These are phyloP conservation scores for Haplosporangium sp. DNA, from an alignment of 371 early-diverging fungal species.

Conservation along the genomic window DNA sequence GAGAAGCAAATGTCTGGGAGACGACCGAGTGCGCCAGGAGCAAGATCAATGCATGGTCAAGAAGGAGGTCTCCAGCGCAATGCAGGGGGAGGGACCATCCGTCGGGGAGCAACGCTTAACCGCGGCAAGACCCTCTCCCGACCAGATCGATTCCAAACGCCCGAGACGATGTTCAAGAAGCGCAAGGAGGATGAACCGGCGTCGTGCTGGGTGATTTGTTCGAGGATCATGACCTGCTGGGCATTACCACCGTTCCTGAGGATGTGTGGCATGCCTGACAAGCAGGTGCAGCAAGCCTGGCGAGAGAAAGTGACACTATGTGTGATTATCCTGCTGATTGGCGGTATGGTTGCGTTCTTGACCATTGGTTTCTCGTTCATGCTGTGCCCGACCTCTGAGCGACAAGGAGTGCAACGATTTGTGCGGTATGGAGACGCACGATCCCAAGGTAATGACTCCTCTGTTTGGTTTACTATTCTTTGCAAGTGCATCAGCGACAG, in stretches of 20 bases:
- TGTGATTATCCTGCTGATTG: slow-evolving; percentile 74
- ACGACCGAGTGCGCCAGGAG: slow-evolving; percentile 20
- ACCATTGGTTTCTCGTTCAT: slow-evolving; percentile 69
- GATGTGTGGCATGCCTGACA: slow-evolving; percentile 38
- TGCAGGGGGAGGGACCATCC: slow-evolving; percentile 23
- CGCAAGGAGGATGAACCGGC: slow-evolving; percentile 65
- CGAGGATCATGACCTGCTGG: slow-evolving; percentile 83
- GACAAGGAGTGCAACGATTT: slow-evolving; percentile 42
- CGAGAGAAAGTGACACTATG: slow-evolving; percentile 92
- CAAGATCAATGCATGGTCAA: slow-evolving; percentile 24
- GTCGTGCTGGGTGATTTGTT: slow-evolving; percentile 83
- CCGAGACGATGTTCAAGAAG: slow-evolving; percentile 77
- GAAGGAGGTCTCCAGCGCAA: slow-evolving; percentile 18
- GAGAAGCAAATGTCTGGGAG: slow-evolving; percentile 20
- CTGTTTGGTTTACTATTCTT: slow-evolving; percentile 3
- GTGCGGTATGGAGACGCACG: slow-evolving; percentile 36
- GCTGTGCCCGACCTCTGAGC: slow-evolving; percentile 61
- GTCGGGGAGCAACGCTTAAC: slow-evolving; percentile 58
- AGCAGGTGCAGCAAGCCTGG: slow-evolving; percentile 79
- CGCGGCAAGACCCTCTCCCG: slow-evolving; percentile 84
- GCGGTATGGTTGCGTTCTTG: slow-evolving; percentile 71
- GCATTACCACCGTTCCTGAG: slow-evolving; percentile 74
- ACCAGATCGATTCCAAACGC: slow-evolving; percentile 79
- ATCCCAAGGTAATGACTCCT: slow-evolving; percentile 35
- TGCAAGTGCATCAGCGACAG: background rate